A percentile compares a stretch with the other conserved stretches of the same genome.
Conservation (phyloP, 495 filamentous ascomycete species). For the Peziza echinospora region DNA sequence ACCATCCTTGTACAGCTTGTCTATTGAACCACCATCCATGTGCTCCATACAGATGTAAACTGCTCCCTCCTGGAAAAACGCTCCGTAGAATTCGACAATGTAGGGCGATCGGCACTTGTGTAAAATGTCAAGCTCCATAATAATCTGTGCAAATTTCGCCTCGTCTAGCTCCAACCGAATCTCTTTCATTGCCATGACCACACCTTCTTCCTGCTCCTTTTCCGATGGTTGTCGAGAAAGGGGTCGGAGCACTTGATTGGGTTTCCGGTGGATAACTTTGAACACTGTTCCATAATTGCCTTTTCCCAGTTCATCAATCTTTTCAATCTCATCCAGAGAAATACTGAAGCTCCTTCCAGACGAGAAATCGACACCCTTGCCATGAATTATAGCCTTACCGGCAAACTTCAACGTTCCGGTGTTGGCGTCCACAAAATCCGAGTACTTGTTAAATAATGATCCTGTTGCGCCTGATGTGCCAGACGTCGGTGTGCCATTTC, state of each 20-base stretch:
- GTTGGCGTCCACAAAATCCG: constrained; percentile 76
- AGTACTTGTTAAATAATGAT: constrained; percentile 72
- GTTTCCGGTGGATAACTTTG: constrained; percentile 53
- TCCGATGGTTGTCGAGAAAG: neutral
- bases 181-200: constrained; percentile 98
- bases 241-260: neutral
- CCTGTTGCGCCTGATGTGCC: constrained; percentile 21
- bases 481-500: constrained; percentile 9
- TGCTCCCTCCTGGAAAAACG: constrained; percentile 96
- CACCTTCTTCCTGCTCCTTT: constrained; percentile 7
- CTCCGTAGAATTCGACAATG: constrained; percentile 96
- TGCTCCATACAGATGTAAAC: constrained; percentile 99
- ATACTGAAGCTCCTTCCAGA: constrained; percentile 79
- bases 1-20: constrained; percentile 87
- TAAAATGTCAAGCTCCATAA: constrained; percentile 93
- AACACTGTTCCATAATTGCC: constrained; percentile 98
- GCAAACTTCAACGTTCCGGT: constrained; percentile 82
- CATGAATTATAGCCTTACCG: constrained; percentile 73
- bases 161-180: constrained; percentile 93
- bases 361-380: constrained; percentile 76
- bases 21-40: constrained; percentile 98
- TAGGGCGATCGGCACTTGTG: constrained; percentile 88
- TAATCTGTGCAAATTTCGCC: constrained; percentile 86
- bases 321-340: constrained; percentile 88
- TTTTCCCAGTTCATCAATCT: constrained; percentile 85